Percentiles rank a stretch among this genome's conserved stretches.
phyloP scores from a whole-genome alignment of 176 grass and related monocot genomes.

The Carex myosuroides region DNA sequence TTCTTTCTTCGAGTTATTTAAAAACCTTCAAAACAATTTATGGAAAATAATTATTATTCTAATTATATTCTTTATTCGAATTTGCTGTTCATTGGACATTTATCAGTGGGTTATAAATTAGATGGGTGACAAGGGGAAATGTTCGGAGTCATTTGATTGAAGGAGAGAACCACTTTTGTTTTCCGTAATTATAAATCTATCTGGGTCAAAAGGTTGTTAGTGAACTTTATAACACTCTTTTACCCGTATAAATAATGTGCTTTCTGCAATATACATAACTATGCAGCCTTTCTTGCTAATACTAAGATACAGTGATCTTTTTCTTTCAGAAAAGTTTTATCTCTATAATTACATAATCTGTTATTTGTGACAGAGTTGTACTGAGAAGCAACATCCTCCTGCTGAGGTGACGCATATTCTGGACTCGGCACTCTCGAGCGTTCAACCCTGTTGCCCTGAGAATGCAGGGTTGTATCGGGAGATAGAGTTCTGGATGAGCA shows the following conservation, averaged over 20 bases:
- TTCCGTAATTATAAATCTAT: not conserved
- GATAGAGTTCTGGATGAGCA: conserved; percentile 74
- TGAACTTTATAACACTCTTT: not conserved
- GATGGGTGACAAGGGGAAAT: not conserved
- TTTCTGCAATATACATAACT: not conserved
- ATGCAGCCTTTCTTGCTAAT: not conserved
- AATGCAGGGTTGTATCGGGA: conserved; percentile 60
- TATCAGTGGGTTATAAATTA: not conserved
- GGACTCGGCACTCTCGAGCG: conserved; percentile 50
- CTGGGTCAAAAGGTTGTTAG: not conserved
- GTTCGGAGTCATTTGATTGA: not conserved
- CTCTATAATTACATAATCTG: not conserved
- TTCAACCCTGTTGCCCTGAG: conserved; percentile 64
- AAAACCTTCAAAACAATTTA: not conserved
- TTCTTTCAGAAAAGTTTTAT: not conserved
- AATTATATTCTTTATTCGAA: not conserved
- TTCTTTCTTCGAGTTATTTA: not conserved
- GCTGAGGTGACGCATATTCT: conserved; percentile 83
- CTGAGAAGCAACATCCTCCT: conserved; percentile 77
- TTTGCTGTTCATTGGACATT: no score
- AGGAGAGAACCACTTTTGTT: not conserved
- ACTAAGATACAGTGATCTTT: not conserved
- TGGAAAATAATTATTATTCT: not conserved
- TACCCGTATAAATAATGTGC: not conserved
- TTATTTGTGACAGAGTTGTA: conserved; percentile 50